Percentiles rank a stretch among this genome's conserved stretches.
These are phyloP conservation scores for Barnettozyma populi DNA, from an alignment of 805 yeast species.

Conservation along the genomic window DNA sequence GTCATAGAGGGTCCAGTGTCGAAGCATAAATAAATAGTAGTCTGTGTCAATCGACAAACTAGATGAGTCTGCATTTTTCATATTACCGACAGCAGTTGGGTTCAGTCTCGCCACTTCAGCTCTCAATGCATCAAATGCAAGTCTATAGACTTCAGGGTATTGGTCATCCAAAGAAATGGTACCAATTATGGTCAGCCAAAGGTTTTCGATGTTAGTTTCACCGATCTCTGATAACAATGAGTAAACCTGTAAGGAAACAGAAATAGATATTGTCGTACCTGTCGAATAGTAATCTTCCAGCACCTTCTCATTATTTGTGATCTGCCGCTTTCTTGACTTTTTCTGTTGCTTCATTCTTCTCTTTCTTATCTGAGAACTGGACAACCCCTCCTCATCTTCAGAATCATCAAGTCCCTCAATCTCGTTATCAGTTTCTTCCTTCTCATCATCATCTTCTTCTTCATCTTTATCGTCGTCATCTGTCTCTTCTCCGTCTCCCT, in stretches of 20 bases:
- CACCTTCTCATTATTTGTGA: slow-evolving; percentile 43
- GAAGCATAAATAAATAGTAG: slow-evolving; percentile 74
- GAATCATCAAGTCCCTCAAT: slow-evolving; percentile 24
- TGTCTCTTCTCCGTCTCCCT: slow-evolving; percentile 30
- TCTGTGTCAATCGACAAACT: slow-evolving; percentile 70
- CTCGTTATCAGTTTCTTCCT: slow-evolving; percentile 28
- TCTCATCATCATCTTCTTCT: slow-evolving; percentile 28
- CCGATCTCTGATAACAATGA: slow-evolving; percentile 77
- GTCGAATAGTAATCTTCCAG: slow-evolving; percentile 76
- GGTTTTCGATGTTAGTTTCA: slow-evolving; percentile 57
- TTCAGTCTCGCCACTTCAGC: slow-evolving; percentile 79
- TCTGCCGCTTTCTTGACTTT: slow-evolving; percentile 37
- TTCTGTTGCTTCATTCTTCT: slow-evolving; percentile 26
- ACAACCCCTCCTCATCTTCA: slow-evolving; percentile 24
- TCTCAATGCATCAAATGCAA: slow-evolving; percentile 63
- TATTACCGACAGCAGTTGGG: slow-evolving; percentile 28
- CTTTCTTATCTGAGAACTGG: slow-evolving; percentile 24
- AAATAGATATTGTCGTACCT: slow-evolving; percentile 73
- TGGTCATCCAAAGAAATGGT: slow-evolving; percentile 72
- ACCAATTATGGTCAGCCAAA: slow-evolving; percentile 90
- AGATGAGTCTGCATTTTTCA: slow-evolving; percentile 36
- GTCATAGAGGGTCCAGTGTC: slow-evolving; percentile 93
- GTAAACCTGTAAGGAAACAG: slow-evolving; percentile 75
- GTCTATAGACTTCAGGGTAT: slow-evolving; percentile 69
- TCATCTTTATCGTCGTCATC: slow-evolving; percentile 24